Base-by-base conservation (phyloP, 2,329 filamentous ascomycete species). In the Colletotrichum spaethianum region DNA sequence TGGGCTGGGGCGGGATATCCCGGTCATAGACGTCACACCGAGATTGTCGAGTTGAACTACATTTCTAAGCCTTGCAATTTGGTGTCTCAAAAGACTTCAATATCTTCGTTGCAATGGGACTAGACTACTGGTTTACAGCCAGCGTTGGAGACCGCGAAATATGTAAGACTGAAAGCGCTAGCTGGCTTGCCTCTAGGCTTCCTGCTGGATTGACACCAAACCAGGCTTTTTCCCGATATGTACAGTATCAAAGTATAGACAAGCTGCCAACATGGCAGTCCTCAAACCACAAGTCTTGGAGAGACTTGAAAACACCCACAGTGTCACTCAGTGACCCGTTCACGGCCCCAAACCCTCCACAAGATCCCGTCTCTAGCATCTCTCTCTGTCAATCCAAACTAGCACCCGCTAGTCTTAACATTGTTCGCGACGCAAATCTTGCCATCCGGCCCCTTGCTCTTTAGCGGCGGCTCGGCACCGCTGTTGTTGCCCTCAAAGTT, bases 341-440 rank as follows among this genome's bases (percentile, higher is more conserved):
- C 50, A 20, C 42, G 6, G 33, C 42, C 18, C 42, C 18, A 44
- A 20, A 8, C 42, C 18, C 18, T 8, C 7, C 7, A 23, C 11
- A 6, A 48, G 44, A 9, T 23, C 44, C n/a, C 44, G n/a, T 56
- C 31, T 28, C 55, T 36, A 20, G 46, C 20, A 20, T 26, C 20
- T n/a, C n/a, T n/a, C n/a, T 20, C 40, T 18, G 14, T 23, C 44
- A 7, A 23, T 4, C n/a, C 33, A 14, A 36, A 14, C 42, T 56
- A 73, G 36, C 72, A 72, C 48, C 67, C 63, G 31, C 56, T 70
- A 16, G 68, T 70, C 68, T 70, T 67, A 6, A 75, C 64, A 38
- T 53, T 62, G 3, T 33, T 48, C 16, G 70, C 64, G 23, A 66
- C 42, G 5, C 73, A 75, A 28, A 20, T 20, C 72, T 72, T 68